Conservation (phyloP, 345 rosid species). For the Syzygium jambos region DNA sequence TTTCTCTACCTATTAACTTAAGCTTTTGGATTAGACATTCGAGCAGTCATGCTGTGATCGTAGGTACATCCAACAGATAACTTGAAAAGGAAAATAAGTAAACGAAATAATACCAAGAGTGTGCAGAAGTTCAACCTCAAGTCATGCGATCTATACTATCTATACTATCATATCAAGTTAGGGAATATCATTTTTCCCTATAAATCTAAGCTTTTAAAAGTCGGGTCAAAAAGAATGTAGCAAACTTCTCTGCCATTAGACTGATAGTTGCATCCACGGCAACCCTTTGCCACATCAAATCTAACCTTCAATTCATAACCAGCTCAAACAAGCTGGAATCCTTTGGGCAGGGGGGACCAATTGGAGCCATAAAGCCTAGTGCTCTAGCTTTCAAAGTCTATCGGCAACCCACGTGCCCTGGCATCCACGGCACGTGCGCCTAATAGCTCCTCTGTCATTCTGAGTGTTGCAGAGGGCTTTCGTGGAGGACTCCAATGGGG, state of each 20-base stretch:
- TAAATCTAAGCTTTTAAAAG: background rate
- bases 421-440: background rate
- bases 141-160: background rate
- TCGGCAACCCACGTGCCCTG: background rate
- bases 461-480: background rate
- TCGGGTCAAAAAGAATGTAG: background rate
- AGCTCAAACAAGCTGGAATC: background rate
- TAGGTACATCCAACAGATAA: background rate
- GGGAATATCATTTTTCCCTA: background rate
- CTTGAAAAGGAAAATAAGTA: background rate
- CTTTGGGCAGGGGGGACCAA: background rate
- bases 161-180: accelerated
- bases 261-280: background rate
- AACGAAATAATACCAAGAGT: background rate
- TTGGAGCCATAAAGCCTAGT: background rate
- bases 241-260: background rate
- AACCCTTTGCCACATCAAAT: background rate
- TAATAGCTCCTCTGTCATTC: background rate
- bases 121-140: background rate
- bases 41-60: background rate
- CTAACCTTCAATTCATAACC: background rate
- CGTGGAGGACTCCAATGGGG: background rate
- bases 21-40: background rate
- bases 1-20: background rate
- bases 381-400: background rate